Conservation (phyloP, 139 green algal genomes). For the Chlamydomonas incerta region DNA sequence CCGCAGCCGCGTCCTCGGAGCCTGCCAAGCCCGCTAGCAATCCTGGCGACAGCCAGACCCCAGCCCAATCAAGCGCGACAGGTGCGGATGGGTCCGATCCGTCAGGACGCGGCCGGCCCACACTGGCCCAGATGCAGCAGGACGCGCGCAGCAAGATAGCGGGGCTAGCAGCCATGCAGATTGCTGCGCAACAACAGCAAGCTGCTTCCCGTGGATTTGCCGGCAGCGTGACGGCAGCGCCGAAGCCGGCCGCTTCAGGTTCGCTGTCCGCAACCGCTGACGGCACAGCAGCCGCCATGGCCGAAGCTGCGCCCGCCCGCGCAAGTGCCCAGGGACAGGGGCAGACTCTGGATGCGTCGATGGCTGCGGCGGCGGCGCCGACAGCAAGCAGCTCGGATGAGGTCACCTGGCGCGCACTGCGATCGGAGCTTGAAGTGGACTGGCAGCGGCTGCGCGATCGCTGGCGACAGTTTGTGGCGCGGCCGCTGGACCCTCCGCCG, state of each 20-base stretch:
- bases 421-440: background rate
- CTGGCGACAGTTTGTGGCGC: conserved; percentile 6
- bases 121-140: conserved; percentile 6
- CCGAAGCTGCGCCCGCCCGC: too few species aligned
- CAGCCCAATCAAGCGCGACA: too few species aligned
- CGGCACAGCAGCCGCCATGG: too few species aligned
- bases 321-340: too few species aligned
- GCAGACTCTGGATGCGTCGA: too few species aligned
- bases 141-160: conserved; percentile 13
- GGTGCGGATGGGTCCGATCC: too few species aligned
- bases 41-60: too few species aligned
- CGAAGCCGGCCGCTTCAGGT: background rate
- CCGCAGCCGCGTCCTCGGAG: too few species aligned
- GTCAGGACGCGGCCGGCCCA: background rate
- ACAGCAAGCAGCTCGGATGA: background rate
- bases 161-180: background rate
- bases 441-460: background rate
- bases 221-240: background rate
- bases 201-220: too few species aligned
- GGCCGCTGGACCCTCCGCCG: background rate
- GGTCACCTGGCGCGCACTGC: background rate
- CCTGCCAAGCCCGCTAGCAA: too few species aligned
- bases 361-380: background rate
- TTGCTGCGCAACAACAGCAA: background rate
- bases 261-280: too few species aligned